A percentile compares a stretch with the other conserved stretches of the same genome.
Evolutionary conservation across 75 land plant species (phyloP).

Genomic region (Ceratopteris richardii): DNA sequence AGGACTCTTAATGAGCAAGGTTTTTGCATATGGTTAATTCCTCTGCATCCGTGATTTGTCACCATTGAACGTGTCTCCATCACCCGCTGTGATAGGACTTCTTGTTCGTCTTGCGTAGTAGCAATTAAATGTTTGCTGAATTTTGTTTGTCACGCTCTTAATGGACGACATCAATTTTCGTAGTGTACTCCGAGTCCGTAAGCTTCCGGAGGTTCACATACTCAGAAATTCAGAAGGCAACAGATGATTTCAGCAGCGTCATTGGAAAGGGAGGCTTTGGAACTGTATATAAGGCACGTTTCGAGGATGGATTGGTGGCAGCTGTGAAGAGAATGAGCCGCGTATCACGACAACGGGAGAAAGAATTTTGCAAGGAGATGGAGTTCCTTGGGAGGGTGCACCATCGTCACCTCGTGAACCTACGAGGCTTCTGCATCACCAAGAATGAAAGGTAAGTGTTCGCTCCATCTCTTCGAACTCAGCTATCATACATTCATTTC

Average conservation of each 20-base stretch:
- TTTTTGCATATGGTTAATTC: too few species aligned
- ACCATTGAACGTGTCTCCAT: too few species aligned
- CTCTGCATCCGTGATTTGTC: too few species aligned
- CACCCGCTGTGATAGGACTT: too few species aligned
- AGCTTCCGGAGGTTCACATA: constrained; percentile 53
- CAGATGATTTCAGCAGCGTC: constrained; percentile 54
- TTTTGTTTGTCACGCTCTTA: too few species aligned
- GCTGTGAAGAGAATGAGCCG: constrained; percentile 79
- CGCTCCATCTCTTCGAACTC: background rate
- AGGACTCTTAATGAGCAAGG: too few species aligned
- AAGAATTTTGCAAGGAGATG: constrained; percentile 75
- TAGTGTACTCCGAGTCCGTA: constrained; percentile 10
- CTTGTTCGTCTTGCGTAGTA: too few species aligned
- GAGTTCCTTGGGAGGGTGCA: constrained; percentile 85
- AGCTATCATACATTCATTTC: too few species aligned
- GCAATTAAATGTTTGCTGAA: too few species aligned
- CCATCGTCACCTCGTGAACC: constrained; percentile 84
- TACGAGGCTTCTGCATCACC: constrained; percentile 72
- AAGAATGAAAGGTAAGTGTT: constrained; percentile 30
- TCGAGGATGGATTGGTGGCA: constrained; percentile 43
- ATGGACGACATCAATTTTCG: too few species aligned
- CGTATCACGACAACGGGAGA: constrained; percentile 62
- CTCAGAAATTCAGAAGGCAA: constrained; percentile 67
- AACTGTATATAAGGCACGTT: constrained; percentile 68
- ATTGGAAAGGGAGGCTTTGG: constrained; percentile 90